Evolutionary conservation across 1,284 basidiomycete species (phyloP).

Genomic region (Ganoderma boninense): DNA sequence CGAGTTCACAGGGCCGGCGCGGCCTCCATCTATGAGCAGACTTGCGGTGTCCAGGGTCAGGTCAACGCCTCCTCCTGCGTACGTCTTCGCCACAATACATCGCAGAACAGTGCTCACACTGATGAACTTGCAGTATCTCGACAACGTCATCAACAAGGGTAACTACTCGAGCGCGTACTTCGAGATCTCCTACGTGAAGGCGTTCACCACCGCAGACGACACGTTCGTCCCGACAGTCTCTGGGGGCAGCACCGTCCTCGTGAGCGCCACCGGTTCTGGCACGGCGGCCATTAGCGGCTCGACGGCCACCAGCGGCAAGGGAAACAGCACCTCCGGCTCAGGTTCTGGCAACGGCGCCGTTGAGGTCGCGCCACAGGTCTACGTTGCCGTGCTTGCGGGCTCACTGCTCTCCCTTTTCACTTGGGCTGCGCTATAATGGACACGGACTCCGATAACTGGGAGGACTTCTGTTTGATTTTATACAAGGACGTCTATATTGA

Average conservation of each 20-base stretch:
- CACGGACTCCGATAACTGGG: background rate
- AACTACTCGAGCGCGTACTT: slow-evolving; percentile 61
- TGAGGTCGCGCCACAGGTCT: background rate
- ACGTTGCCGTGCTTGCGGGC: slow-evolving; percentile 8
- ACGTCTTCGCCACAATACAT: slow-evolving; percentile 6
- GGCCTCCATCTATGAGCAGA: slow-evolving; percentile 47
- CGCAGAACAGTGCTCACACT: background rate
- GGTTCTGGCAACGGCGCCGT: slow-evolving; percentile 8
- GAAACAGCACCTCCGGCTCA: background rate
- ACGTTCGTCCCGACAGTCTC: slow-evolving; percentile 27
- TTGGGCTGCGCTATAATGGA: slow-evolving; percentile 10
- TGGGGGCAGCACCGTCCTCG: slow-evolving; percentile 25
- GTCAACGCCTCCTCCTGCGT: slow-evolving; percentile 37
- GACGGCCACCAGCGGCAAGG: background rate
- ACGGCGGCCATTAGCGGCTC: slow-evolving; percentile 7
- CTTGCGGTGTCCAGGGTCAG: slow-evolving; percentile 44
- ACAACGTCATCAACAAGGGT: slow-evolving; percentile 62
- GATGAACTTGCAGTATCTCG: slow-evolving; percentile 47
- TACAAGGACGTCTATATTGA: background rate
- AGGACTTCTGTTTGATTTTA: slow-evolving; percentile 5
- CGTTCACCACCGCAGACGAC: slow-evolving; percentile 43
- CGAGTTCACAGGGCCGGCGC: slow-evolving; percentile 51
- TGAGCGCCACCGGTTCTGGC: slow-evolving; percentile 21
- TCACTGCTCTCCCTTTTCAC: slow-evolving; percentile 4
- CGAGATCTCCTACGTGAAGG: slow-evolving; percentile 59